Evolutionary conservation across 169 alveolate species (phyloP).

Genomic region (Besnoitia besnoiti): DNA sequence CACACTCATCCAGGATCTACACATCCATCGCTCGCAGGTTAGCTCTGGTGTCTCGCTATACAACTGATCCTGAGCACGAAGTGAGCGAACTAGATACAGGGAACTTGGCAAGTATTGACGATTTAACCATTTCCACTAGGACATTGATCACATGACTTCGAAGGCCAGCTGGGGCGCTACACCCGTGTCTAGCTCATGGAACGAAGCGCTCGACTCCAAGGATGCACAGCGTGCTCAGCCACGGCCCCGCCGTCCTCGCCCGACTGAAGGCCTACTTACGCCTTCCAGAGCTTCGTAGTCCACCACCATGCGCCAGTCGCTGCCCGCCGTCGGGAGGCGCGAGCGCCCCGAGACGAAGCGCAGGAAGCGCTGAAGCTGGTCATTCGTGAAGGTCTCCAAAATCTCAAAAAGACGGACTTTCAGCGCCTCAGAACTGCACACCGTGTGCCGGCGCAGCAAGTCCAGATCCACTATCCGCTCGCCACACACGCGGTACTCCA

Average conservation of each 20-base stretch:
- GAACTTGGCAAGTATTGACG: too few species aligned
- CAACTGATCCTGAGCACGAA: too few species aligned
- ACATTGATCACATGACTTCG: too few species aligned
- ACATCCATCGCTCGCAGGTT: too few species aligned
- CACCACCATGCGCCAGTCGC: constrained; percentile 88
- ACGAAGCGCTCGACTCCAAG: too few species aligned
- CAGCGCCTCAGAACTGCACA: constrained; percentile 81
- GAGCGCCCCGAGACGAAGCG: constrained; percentile 91
- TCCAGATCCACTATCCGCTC: constrained; percentile 87
- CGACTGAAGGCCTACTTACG: too few species aligned
- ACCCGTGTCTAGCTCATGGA: too few species aligned
- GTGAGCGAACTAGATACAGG: too few species aligned
- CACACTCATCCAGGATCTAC: too few species aligned
- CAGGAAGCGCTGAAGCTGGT: constrained; percentile 86
- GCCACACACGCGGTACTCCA: constrained; percentile 90
- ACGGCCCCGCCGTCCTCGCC: neutral
- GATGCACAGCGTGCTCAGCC: neutral
- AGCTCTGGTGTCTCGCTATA: too few species aligned
- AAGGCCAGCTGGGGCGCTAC: too few species aligned
- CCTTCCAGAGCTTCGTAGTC: constrained; percentile 79
- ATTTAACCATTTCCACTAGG: too few species aligned
- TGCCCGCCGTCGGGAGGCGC: constrained; percentile 84
- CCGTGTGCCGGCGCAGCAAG: constrained; percentile 86
- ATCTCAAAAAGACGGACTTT: constrained; percentile 86
- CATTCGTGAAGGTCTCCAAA: constrained; percentile 84